Conservation (phyloP, 768 basidiomycete genomes). For the Hemileccinum rubropunctum region DNA sequence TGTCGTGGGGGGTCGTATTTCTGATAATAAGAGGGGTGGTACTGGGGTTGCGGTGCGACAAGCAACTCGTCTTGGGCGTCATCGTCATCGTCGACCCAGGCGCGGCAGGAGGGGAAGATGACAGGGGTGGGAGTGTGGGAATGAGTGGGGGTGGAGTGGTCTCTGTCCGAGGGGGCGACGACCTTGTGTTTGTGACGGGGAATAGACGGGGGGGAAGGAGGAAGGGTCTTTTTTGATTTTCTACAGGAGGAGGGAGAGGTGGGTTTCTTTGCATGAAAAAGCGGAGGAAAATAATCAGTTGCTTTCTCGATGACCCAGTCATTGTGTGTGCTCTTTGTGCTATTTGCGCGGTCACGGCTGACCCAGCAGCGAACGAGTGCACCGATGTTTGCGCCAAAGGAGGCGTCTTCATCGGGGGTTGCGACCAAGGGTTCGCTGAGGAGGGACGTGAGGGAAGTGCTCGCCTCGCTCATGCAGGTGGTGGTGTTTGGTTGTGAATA, state of each 20-base stretch:
- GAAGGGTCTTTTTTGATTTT: constrained; percentile 20
- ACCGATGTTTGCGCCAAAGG: constrained; percentile 47
- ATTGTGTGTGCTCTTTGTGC: constrained; percentile 27
- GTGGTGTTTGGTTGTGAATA: constrained; percentile 35
- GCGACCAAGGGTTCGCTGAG: constrained; percentile 40
- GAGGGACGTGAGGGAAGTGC: constrained; percentile 53
- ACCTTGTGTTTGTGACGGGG: constrained; percentile 20
- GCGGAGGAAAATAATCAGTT: constrained; percentile 28
- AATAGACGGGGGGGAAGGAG: constrained; percentile 10
- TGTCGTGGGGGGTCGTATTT: constrained; percentile 14
- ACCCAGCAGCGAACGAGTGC: constrained; percentile 34
- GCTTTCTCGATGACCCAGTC: constrained; percentile 28
- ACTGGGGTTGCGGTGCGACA: constrained; percentile 20
- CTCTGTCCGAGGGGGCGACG: constrained; percentile 3
- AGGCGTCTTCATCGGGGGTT: constrained; percentile 40
- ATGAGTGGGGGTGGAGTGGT: constrained; percentile 19
- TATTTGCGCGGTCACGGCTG: constrained; percentile 23
- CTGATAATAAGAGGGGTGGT: constrained; percentile 10
- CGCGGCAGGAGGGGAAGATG: constrained; percentile 32
- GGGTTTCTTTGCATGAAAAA: constrained; percentile 19
- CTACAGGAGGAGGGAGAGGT: constrained; percentile 9
- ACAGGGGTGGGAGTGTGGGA: constrained; percentile 32
- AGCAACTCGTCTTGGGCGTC: constrained; percentile 18
- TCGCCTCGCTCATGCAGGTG: constrained; percentile 35
- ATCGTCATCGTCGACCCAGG: constrained; percentile 29